Conservation (phyloP, 2,329 filamentous ascomycete genomes). For the Zymoseptoria pseudotritici region DNA sequence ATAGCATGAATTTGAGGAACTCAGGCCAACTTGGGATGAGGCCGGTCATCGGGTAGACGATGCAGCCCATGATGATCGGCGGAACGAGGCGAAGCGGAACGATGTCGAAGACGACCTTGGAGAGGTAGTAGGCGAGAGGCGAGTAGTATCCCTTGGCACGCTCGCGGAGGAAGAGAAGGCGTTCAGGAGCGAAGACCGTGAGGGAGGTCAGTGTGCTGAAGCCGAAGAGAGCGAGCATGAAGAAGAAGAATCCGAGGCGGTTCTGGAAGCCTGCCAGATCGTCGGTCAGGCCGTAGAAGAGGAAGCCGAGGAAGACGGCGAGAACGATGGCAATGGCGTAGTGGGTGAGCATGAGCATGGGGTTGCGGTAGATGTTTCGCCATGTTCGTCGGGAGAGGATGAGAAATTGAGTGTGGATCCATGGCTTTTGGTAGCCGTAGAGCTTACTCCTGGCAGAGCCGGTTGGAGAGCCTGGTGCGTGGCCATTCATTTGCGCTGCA, state of each 20-base stretch:
- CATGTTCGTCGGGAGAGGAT: conserved; percentile 89
- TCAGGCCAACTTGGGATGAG: conserved; percentile 72
- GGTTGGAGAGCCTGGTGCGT: conserved; percentile 42
- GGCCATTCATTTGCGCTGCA: conserved; percentile 61
- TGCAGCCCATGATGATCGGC: conserved; percentile 88
- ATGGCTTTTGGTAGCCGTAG: conserved; percentile 73
- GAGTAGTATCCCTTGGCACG: conserved; percentile 95
- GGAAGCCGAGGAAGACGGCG: conserved; percentile 85
- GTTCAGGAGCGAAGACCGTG: conserved; percentile 85
- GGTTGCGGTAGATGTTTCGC: conserved; percentile 95
- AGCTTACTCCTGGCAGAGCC: conserved; percentile 47
- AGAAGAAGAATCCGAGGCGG: conserved; percentile 93
- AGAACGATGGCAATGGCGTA: conserved; percentile 95
- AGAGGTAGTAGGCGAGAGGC: conserved; percentile 85
- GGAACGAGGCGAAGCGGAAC: conserved; percentile 89
- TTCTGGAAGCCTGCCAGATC: conserved; percentile 98
- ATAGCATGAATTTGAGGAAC: conserved; percentile 85
- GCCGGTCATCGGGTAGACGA: conserved; percentile 97
- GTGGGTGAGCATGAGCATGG: conserved; percentile 96
- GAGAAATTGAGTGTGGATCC: conserved; percentile 72
- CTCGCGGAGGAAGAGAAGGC: conserved; percentile 85
- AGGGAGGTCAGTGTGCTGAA: conserved; percentile 93
- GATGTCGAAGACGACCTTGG: conserved; percentile 98
- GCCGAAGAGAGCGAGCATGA: conserved; percentile 87
- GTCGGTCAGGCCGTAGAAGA: conserved; percentile 93